Evolutionary conservation across 108 stramenopile genomes (phyloP).

Genomic region (Discostella stelligeroides): DNA sequence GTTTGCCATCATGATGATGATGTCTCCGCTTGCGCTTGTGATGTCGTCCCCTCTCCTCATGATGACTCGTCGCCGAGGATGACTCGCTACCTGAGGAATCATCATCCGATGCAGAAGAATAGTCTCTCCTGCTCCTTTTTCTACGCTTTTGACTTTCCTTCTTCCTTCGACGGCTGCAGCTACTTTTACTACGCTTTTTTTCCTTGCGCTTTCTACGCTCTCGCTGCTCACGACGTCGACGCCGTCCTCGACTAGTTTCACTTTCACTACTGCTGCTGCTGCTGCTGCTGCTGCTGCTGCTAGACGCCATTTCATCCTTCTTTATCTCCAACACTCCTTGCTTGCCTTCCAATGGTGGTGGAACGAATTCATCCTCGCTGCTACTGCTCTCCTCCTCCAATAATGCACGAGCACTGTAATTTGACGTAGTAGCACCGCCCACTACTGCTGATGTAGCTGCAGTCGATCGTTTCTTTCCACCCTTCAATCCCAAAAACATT

Average conservation of each 20-base stretch:
- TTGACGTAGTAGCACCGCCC: constrained; percentile 8
- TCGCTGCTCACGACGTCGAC: constrained; percentile 39
- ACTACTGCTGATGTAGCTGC: constrained; percentile 19
- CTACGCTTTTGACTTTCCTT: constrained; percentile 39
- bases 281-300: constrained; percentile 14
- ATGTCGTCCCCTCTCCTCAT: constrained; percentile 25
- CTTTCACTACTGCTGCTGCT: constrained; percentile 33
- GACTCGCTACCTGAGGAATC: constrained; percentile 35
- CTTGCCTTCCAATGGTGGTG: not conserved
- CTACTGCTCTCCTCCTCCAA: constrained; percentile 73
- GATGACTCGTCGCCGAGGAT: constrained; percentile 40
- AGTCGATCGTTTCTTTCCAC: constrained; percentile 63
- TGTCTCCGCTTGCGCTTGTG: constrained; percentile 25
- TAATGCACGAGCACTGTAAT: constrained; percentile 34
- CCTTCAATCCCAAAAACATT: constrained; percentile 80
- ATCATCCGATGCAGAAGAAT: constrained; percentile 38
- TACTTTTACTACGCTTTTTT: constrained; percentile 44
- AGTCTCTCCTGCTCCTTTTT: constrained; percentile 32
- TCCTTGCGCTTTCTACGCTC: constrained; percentile 39
- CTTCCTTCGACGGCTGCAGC: constrained; percentile 23
- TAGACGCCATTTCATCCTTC: constrained; percentile 1
- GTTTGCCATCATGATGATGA: constrained; percentile 22
- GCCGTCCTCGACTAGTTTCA: constrained; percentile 27
- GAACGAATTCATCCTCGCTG: constrained; percentile 81
- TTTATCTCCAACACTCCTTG: constrained; percentile 3